Evolutionary conservation across 2,329 filamentous ascomycete species (phyloP), one percentile per base, ranked within the genome.

Genomic region (Penicillium sp.): DNA sequence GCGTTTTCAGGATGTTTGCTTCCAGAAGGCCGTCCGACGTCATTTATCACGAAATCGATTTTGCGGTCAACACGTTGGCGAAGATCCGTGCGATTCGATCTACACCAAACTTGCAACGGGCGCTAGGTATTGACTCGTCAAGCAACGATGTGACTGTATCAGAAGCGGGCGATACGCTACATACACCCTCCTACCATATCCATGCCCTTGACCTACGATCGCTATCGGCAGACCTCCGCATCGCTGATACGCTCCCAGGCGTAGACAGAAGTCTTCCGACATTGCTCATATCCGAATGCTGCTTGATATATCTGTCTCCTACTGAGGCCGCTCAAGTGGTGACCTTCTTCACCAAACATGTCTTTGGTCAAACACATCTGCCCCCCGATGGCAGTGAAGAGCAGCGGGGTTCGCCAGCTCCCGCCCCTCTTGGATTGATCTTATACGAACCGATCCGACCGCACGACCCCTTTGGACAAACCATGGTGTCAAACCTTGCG

Each of bases 31-130:
- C 79, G 54, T 74, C 76, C 0, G 69, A 78, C 31, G 59, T 96
- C 18, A 73, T 89, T 58, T 99, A 98, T 74, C 93, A 98, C 74
- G 95, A 99, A 75, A 81, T 99, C 57, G 95, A 99, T 75, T 98
- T 98, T 69, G 83, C 89, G 0, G 76, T 83, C 22, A 92, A 93
- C 55, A 88, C 87, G n/a, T 72, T 79, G 2, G 82, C 83, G 43
- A 96, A 94, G 76, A 82, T 89, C 46, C 70, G 66, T 54, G 67
- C 71, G 3, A 79, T 79, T 54, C 71, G 69, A 36, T 69, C 71
- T 18, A 69, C 70, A 3, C 70, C 71, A 14, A 59, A 65, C 31
- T 65, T 76, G 11, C 72, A 70, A 54, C 70, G 69, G 24, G 63
- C 67, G 6, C 52, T 79, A 4, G 70, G 70, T 7, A 66, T 74